Conservation (phyloP, 345 rosid genomes). For the Aquilaria malaccensis region DNA sequence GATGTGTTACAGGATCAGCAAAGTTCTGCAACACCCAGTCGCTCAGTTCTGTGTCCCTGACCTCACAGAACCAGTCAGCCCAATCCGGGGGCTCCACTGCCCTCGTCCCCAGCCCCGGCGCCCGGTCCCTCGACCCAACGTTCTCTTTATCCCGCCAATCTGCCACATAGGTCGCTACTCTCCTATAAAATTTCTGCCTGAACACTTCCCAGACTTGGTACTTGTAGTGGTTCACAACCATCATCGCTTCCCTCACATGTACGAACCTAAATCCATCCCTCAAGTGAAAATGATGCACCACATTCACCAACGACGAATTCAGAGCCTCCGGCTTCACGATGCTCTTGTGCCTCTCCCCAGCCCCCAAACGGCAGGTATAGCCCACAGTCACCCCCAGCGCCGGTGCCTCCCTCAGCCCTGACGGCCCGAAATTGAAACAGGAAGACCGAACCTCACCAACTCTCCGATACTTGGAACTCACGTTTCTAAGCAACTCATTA, state of each 20-base stretch:
- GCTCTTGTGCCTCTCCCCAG: conserved; percentile 87
- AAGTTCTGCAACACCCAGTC: conserved; percentile 40
- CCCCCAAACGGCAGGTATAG: conserved; percentile 55
- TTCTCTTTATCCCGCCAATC: conserved; percentile 80
- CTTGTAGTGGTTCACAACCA: conserved; percentile 82
- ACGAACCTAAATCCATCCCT: conserved; percentile 31
- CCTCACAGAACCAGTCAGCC: conserved; percentile 69
- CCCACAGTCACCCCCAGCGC: conserved; percentile 48
- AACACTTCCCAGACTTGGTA: conserved; percentile 93
- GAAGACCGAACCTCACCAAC: conserved; percentile 52
- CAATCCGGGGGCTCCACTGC: conserved; percentile 79
- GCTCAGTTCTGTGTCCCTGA: conserved; percentile 58
- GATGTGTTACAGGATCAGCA: conserved; percentile 22
- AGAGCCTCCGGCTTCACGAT: conserved; percentile 67
- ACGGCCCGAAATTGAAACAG: conserved; percentile 76
- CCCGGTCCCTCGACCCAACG: conserved; percentile 75
- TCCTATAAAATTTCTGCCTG: conserved; percentile 73
- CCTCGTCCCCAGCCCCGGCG: conserved; percentile 77
- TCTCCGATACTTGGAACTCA: background rate
- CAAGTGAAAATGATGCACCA: conserved; percentile 82
- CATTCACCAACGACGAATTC: conserved; percentile 63
- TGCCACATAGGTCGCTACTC: conserved; percentile 86
- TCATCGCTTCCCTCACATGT: conserved; percentile 33
- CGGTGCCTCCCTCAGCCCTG: conserved; percentile 42
- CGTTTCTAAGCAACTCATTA: conserved; percentile 25